A percentile compares a stretch with the other conserved stretches of the same genome.
Evolutionary conservation across 345 rosid genomes (phyloP).

Genomic region (Eucalyptus paniculata): DNA sequence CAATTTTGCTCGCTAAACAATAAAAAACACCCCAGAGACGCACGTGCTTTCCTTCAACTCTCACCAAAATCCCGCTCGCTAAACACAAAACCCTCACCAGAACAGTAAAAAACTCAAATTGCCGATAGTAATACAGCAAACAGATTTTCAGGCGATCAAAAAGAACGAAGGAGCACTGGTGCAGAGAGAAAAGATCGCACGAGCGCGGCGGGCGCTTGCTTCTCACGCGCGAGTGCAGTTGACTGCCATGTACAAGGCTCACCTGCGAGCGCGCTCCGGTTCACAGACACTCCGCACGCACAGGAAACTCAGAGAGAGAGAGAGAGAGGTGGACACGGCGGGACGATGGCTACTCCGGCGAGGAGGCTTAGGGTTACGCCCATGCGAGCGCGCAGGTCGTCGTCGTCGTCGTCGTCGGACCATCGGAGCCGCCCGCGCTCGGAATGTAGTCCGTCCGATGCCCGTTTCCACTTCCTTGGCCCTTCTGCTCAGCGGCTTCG

Average conservation of each 20-base stretch:
- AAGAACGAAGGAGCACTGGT: not conserved
- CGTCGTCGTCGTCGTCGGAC: not conserved
- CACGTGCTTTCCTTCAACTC: not conserved
- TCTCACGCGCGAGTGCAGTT: not conserved
- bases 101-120: not conserved
- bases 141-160: not conserved
- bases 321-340: not conserved
- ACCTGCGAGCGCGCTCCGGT: not conserved
- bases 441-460: not conserved
- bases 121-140: not conserved
- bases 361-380: not conserved
- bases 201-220: not conserved
- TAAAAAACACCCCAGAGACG: not conserved
- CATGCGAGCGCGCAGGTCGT: not conserved
- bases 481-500: not conserved
- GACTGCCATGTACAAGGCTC: not conserved
- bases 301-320: not conserved
- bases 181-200: not conserved
- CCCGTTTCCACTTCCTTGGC: not conserved
- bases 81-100: not conserved
- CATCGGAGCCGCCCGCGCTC: not conserved
- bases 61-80: not conserved
- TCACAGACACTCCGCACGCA: not conserved
- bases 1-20: not conserved
- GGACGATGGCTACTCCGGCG: not conserved